Percentiles rank a stretch among this genome's conserved stretches.
Conservation (phyloP, 495 filamentous ascomycete species). For the Lasiosphaeris hirsuta region DNA sequence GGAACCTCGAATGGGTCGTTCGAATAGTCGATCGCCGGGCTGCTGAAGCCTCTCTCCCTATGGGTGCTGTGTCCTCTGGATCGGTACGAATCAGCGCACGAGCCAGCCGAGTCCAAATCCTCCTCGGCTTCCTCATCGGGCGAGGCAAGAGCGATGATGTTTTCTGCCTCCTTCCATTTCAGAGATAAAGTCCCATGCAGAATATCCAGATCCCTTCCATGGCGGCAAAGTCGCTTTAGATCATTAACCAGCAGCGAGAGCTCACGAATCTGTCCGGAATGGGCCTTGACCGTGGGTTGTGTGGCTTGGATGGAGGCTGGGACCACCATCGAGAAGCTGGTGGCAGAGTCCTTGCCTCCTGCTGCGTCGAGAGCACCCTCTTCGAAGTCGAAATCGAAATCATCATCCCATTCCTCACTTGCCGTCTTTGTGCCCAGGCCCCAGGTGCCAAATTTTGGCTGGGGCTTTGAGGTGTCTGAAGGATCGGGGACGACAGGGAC, state of each 20-base stretch:
- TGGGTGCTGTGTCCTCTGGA: slow-evolving; percentile 49
- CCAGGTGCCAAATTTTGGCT: slow-evolving; percentile 86
- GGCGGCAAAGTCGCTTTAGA: slow-evolving; percentile 67
- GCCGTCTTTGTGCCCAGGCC: slow-evolving; percentile 76
- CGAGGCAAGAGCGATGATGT: slow-evolving; percentile 80
- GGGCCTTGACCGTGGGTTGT: slow-evolving; percentile 79
- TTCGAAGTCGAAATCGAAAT: slow-evolving; percentile 81
- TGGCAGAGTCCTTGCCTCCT: slow-evolving; percentile 42
- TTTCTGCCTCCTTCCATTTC: slow-evolving; percentile 83
- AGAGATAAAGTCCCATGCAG: slow-evolving; percentile 58
- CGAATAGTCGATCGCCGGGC: slow-evolving; percentile 28
- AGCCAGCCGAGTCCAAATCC: slow-evolving; percentile 25
- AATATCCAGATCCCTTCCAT: slow-evolving; percentile 64
- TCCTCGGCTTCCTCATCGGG: slow-evolving; percentile 66
- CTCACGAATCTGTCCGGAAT: slow-evolving; percentile 84
- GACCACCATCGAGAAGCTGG: slow-evolving; percentile 63
- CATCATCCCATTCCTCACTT: slow-evolving; percentile 83
- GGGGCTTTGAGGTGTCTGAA: slow-evolving; percentile 50
- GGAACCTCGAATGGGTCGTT: slow-evolving; percentile 35
- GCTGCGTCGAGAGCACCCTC: slow-evolving; percentile 43
- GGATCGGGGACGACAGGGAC: slow-evolving; percentile 80
- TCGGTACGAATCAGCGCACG: slow-evolving; percentile 30
- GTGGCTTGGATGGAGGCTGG: slow-evolving; percentile 78
- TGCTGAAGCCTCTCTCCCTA: slow-evolving; percentile 56
- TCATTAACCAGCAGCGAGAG: slow-evolving; percentile 71